Evolutionary conservation across 2,329 filamentous ascomycete species (phyloP).

Genomic region (Blastomyces parvus): DNA sequence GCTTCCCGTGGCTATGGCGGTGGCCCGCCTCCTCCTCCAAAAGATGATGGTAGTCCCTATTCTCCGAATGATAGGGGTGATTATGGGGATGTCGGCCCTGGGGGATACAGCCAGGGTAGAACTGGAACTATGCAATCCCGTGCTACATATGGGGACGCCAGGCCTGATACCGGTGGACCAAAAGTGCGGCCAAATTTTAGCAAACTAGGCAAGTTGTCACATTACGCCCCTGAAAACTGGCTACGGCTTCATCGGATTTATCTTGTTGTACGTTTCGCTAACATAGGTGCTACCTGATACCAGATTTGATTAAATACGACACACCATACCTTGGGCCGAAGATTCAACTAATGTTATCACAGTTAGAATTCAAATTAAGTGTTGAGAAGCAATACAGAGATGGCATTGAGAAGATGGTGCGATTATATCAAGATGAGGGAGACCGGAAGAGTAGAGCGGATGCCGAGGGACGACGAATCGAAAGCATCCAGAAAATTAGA

Average conservation of each 20-base stretch:
- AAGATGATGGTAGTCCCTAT: slow-evolving; percentile 57
- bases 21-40: slow-evolving; percentile 54
- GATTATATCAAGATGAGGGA: slow-evolving; percentile 92
- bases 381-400: slow-evolving; percentile 99
- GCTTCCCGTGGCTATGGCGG: slow-evolving; percentile 31
- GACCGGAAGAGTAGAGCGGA: slow-evolving; percentile 93
- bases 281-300: slow-evolving; percentile 2
- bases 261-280: not conserved
- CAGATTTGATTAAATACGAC: slow-evolving; percentile 97
- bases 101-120: slow-evolving; percentile 50
- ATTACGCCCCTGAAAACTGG: not conserved
- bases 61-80: slow-evolving; percentile 49
- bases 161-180: slow-evolving; percentile 56
- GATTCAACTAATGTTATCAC: slow-evolving; percentile 97
- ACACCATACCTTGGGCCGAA: slow-evolving; percentile 89
- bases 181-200: slow-evolving; percentile 83
- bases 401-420: slow-evolving; percentile 98
- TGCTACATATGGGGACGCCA: slow-evolving; percentile 66
- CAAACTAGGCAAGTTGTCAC: slow-evolving; percentile 65
- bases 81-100: slow-evolving; percentile 49
- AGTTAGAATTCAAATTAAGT: slow-evolving; percentile 96
- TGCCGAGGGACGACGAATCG: slow-evolving; percentile 76
- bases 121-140: slow-evolving; percentile 70
- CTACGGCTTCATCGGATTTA: not conserved
- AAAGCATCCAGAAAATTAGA: slow-evolving; percentile 97